Evolutionary conservation across 768 basidiomycete genomes (phyloP), one percentile per base, ranked within the genome.

Genomic region (Suillus cothurnatus): DNA sequence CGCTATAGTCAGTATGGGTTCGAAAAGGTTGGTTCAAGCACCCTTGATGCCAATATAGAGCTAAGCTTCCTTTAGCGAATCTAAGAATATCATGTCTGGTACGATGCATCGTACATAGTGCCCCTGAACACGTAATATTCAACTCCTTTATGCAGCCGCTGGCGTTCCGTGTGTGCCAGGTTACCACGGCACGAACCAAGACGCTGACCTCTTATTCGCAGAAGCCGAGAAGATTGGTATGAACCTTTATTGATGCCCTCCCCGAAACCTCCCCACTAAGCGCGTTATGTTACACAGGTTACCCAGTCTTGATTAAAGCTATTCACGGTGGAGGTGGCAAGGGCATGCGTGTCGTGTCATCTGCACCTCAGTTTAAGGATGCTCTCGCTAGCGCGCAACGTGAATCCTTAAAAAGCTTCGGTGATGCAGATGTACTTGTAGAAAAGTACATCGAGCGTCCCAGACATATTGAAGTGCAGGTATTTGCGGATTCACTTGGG

Each of bases 301-400:
- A 93, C 72, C 95, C 95, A 32, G 92, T 97, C 2, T 81, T 98
- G 34, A 97, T 98, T 78, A 98, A 98, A 73, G 96, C 95, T n/a
- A 90, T 95, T 55, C 91, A 96, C 69, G 95, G 96, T 31, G 96
- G 95, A 21, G 95, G 95, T 7, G 96, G 95, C 1, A 97, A 97
- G 74, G 95, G 95, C 50, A 97, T 97, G 95, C 89, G 94, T 50
- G 88, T 87, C 12, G 93, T 94, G 3, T 78, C 85, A 28, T 82
- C 85, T 3, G 77, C 83, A n/a, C 81, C 81, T 49, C 88, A 89
- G 19, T 97, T 98, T 70, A 78, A 84, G 67, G 93, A 94, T 66
- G 90, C 92, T 3, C 81, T 98, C 7, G 85, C 85, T 43, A 92
- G 92, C n/a, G 95, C 96, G 1, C 87, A 94, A 73, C 87, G 96